Base-by-base conservation (phyloP, 805 yeast species). In the Kazachstania kunashirensis region DNA sequence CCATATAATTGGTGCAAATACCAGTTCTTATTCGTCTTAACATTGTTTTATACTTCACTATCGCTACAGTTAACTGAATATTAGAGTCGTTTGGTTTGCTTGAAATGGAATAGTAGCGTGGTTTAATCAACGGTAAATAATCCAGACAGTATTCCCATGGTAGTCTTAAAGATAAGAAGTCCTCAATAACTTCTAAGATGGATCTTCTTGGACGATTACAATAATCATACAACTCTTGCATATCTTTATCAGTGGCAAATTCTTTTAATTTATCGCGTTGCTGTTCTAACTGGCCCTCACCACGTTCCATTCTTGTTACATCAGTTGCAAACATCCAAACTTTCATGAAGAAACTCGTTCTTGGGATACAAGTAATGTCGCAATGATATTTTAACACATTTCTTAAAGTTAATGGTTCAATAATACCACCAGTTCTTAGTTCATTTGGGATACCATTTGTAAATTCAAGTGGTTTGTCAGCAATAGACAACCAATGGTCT, bases 171-270 rank as follows among this genome's bases (percentile, higher is more conserved):
- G 84, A 71, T 43, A 73, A 76, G 53, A 92, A 92, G 54, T 92
- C 99, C 36, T 75, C 69, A 6, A 92, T 55, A 0, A 83, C 81
- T 55, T 92, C 99, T 16, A 86, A 53, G 4, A 88, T 71, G 34
- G 95, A 85, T 46, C 99, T 60, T 44, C 96, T 69, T 5, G 97
- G 96, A 41, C 97, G 65, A 53, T 85, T 83, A n/a, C 94, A 94
- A 57, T 92, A 92, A 56, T 89, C 79, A 55, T 77, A 89, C 31
- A 88, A 59, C 37, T 84, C 95, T 53, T 89, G 86, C 36, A 80
- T 71, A 34, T 83, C 85, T 30, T 79, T 79, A 34, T 77, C 67
- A 8, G 71, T 63, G 8, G 81, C 73, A 48, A 92, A 83, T 48
- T 92, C 96, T 34, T 63, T 62, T 31, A 92, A 65, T 49, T 84